Conservation (phyloP, 1,284 basidiomycete genomes). For the Papiliotrema laurentii region DNA sequence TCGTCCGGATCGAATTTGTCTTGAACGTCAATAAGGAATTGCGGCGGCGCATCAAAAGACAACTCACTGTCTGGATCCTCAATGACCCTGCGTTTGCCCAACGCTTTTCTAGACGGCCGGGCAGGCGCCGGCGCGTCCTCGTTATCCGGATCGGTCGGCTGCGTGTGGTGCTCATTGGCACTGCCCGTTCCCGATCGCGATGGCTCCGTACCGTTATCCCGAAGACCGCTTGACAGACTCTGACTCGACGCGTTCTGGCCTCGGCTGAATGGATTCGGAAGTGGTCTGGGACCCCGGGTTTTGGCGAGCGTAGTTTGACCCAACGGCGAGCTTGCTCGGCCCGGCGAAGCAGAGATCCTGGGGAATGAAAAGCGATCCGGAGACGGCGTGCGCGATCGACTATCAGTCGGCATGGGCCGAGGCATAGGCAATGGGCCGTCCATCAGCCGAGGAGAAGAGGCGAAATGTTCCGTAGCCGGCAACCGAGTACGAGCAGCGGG, state of each 20-base stretch:
- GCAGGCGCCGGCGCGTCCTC: slow-evolving; percentile 11
- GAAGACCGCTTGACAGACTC: slow-evolving; percentile 6
- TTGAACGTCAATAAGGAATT: slow-evolving; percentile 6
- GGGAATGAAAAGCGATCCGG: slow-evolving; percentile 21
- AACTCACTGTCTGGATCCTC: slow-evolving; percentile 39
- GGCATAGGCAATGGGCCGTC: slow-evolving; percentile 7
- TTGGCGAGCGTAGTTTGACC: slow-evolving; percentile 17
- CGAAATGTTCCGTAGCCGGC: slow-evolving; percentile 5
- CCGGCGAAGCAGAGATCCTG: slow-evolving; percentile 16
- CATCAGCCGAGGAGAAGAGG: slow-evolving; percentile 11
- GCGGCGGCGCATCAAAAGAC: background rate
- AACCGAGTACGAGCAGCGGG: slow-evolving; percentile 21
- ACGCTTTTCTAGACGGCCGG: slow-evolving; percentile 42
- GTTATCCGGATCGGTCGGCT: slow-evolving; percentile 20
- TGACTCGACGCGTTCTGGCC: slow-evolving; percentile 11
- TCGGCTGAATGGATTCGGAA: slow-evolving; percentile 34
- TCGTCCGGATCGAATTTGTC: slow-evolving; percentile 45
- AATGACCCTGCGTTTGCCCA: slow-evolving; percentile 43
- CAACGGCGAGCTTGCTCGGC: slow-evolving; percentile 24
- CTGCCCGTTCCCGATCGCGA: slow-evolving; percentile 24
- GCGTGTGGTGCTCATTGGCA: slow-evolving; percentile 6
- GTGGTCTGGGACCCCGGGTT: slow-evolving; percentile 23
- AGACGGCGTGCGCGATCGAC: slow-evolving; percentile 31
- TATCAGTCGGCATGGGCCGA: slow-evolving; percentile 4
- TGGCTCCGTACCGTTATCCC: slow-evolving; percentile 4